A percentile compares a stretch with the other conserved stretches of the same genome.
These are phyloP conservation scores for Myxozyma neotropica DNA, from an alignment of 805 yeast genomes.

Conservation along the genomic window DNA sequence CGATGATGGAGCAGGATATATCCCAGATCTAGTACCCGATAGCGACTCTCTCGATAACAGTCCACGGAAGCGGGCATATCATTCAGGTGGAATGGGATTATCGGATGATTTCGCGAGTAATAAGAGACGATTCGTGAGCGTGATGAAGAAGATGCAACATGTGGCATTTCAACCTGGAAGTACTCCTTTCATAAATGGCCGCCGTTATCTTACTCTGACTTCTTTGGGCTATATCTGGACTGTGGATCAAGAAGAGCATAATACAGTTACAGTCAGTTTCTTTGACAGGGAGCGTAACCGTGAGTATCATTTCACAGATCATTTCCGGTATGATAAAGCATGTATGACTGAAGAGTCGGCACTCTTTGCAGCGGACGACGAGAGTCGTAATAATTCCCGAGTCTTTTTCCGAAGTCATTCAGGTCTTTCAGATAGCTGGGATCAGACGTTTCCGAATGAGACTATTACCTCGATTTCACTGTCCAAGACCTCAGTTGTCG, in stretches of 20 bases:
- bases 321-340: conserved; percentile 70
- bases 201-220: conserved; percentile 61
- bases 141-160: conserved; percentile 22
- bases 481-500: conserved; percentile 60
- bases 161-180: conserved; percentile 82
- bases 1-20: conserved; percentile 54
- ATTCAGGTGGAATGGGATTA: no score
- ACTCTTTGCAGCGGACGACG: conserved; percentile 25
- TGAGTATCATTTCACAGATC: conserved; percentile 85
- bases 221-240: conserved; percentile 74
- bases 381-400: conserved; percentile 39
- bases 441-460: conserved; percentile 42
- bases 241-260: conserved; percentile 61
- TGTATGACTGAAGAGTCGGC: conserved; percentile 55
- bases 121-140: conserved; percentile 9
- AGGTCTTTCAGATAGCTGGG: conserved; percentile 65
- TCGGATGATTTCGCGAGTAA: conserved; percentile 8
- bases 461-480: conserved; percentile 68
- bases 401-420: conserved; percentile 72
- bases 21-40: conserved; percentile 20
- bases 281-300: conserved; percentile 74
- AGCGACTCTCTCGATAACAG: conserved; percentile 8
- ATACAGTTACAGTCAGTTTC: conserved; percentile 82
- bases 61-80: conserved; percentile 1
- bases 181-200: conserved; percentile 74